Evolutionary conservation across 2,329 filamentous ascomycete species (phyloP), one percentile per base, ranked within the genome.

Genomic region (Coccinonectria pachysandricola): DNA sequence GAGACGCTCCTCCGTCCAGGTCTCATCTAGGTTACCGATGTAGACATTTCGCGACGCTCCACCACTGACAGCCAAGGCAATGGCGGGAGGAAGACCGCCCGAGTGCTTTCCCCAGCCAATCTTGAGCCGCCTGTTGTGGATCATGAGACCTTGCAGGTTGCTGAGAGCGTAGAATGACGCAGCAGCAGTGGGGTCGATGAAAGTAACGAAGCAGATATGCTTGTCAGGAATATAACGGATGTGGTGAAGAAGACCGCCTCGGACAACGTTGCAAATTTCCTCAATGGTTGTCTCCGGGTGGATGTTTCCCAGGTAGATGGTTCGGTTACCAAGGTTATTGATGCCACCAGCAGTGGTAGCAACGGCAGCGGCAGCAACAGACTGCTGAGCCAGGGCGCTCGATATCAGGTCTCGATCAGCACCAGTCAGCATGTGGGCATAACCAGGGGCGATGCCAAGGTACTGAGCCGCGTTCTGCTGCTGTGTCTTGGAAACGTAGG

Each of bases 41-140:
- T 98, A 98, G 15, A 98, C 91, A 50, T 98, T 98, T 36, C 91
- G 76, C n/a, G 91, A 96, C 27, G 91, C 91, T 47, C 91, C 91
- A 27, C 88, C 91, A 43, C 86, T 95, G 27, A 98, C 91, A 23
- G 91, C 91, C 39, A 98, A 65, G 12, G 91, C 88, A 51, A 98
- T 96, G 6, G 91, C 91, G 12, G 91, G 87, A 19, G 91, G 91
- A 14, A 98, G 75, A 42, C 87, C 88, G 34, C 91, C 91, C 4
- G 91, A 98, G 59, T 98, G 91, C 68, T 98, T 98, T 39, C 91
- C 91, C 91, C 91, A 98, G 40, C 91, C 91, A 53, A 98, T 95
- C 71, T 98, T 98, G 42, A 98, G 67, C 27, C 91, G 79, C 38
- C 91, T 76, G 61, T 98, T 98, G 64, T 98, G 91, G 46, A 98